Conservation (phyloP, 192 early-diverging fungal genomes). For the Chytriomyces confervae region DNA sequence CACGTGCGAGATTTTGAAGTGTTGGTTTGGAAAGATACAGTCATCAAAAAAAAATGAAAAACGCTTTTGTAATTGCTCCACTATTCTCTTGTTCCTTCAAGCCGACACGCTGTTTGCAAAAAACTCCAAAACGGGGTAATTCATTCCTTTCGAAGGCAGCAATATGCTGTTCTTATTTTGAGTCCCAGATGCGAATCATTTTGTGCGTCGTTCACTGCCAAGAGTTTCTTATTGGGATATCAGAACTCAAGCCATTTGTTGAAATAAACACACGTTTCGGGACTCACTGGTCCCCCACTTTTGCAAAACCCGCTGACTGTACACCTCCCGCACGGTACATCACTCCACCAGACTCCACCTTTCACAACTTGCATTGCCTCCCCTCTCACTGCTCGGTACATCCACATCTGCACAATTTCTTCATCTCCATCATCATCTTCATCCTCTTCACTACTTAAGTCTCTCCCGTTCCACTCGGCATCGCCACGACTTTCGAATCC, state of each 20-base stretch:
- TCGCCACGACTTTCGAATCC: constrained; percentile 16
- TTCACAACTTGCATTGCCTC: constrained; percentile 22
- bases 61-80: too few species aligned
- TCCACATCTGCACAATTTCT: constrained; percentile 58
- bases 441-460: constrained; percentile 54
- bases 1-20: not conserved
- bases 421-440: constrained; percentile 58
- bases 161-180: too few species aligned
- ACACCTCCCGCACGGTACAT: constrained; percentile 89
- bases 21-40: not conserved
- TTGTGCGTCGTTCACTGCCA: too few species aligned
- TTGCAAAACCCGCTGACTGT: constrained; percentile 81
- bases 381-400: constrained; percentile 74
- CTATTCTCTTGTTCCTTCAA: too few species aligned
- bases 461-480: constrained; percentile 43
- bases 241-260: constrained; percentile 71
- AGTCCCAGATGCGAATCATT: too few species aligned
- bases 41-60: not conserved
- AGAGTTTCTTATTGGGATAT: not conserved
- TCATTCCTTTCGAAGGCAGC: too few species aligned
- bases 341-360: constrained; percentile 53
- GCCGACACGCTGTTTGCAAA: too few species aligned
- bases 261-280: constrained; percentile 79
- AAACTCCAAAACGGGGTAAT: too few species aligned
- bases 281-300: constrained; percentile 74